Conservation (phyloP, 2,329 filamentous ascomycete genomes). For the Arthrocladium fulminans region DNA sequence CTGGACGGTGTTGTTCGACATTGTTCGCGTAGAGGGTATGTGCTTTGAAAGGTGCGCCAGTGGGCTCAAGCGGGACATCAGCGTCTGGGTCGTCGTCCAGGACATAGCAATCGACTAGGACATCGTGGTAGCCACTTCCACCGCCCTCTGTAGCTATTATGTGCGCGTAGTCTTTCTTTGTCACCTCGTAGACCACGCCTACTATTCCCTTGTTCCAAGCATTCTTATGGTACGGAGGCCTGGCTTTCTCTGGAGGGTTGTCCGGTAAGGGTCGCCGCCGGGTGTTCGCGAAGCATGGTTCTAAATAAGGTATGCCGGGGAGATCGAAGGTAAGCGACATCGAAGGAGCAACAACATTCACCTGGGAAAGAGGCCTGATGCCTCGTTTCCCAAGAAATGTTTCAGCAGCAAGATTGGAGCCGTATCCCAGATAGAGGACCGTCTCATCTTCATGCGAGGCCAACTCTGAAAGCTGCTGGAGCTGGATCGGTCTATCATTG, state of each 20-base stretch:
- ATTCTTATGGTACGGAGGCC: conserved; percentile 43
- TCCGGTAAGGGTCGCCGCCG: conserved; percentile 44
- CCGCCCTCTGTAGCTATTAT: conserved; percentile 90
- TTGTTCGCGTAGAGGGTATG: conserved; percentile 71
- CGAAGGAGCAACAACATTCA: conserved; percentile 73
- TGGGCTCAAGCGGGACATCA: conserved; percentile 44
- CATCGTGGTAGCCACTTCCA: conserved; percentile 73
- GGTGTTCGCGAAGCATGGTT: conserved; percentile 89
- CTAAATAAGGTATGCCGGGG: conserved; percentile 72
- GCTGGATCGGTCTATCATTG: conserved; percentile 1
- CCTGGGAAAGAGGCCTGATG: conserved; percentile 69
- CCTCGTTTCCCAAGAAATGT: conserved; percentile 71
- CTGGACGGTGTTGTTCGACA: conserved; percentile 43
- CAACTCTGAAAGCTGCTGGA: neutral
- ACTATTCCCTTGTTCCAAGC: conserved; percentile 74
- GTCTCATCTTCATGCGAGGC: conserved; percentile 33
- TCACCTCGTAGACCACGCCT: conserved; percentile 94
- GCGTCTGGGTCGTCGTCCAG: conserved; percentile 49
- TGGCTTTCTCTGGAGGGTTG: conserved; percentile 9
- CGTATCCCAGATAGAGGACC: conserved; percentile 77
- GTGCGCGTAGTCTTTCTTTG: conserved; percentile 65
- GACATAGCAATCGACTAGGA: conserved; percentile 67
- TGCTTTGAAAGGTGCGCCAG: conserved; percentile 62
- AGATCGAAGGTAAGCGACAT: conserved; percentile 77
- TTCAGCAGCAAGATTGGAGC: conserved; percentile 73